These are phyloP conservation scores for Aspergillus vadensis DNA, from an alignment of 2,329 filamentous ascomycete species.

Conservation along the genomic window DNA sequence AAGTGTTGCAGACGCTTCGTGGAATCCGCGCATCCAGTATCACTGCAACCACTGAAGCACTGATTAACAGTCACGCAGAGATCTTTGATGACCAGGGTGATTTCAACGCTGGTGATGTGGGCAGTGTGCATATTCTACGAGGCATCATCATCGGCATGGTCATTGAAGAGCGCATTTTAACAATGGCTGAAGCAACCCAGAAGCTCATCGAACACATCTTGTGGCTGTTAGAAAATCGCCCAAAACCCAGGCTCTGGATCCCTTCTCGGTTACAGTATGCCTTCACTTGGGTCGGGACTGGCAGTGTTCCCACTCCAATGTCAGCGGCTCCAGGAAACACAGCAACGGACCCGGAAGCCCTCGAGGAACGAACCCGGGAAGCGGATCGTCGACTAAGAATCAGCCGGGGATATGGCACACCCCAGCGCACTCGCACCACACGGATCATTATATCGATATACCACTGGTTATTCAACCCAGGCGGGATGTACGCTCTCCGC, in stretches of 20 bases:
- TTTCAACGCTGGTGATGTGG: neutral
- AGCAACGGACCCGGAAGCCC: conserved; percentile 28
- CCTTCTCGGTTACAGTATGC: conserved; percentile 46
- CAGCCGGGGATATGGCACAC: conserved; percentile 34
- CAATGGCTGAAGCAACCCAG: conserved; percentile 9
- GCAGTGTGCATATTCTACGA: conserved; percentile 32
- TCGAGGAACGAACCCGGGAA: conserved; percentile 24
- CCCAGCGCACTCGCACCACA: conserved; percentile 30
- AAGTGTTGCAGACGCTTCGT: conserved; percentile 29
- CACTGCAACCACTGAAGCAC: neutral
- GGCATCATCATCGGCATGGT: conserved; percentile 53
- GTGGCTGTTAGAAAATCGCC: conserved; percentile 40
- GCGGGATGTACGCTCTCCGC: conserved; percentile 52
- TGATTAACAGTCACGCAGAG: neutral
- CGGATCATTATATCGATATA: conserved; percentile 34
- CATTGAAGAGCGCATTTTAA: conserved; percentile 48
- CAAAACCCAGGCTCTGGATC: conserved; percentile 45
- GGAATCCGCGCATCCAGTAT: conserved; percentile 19
- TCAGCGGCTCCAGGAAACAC: conserved; percentile 9
- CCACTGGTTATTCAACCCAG: conserved; percentile 38
- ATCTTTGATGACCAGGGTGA: conserved; percentile 32
- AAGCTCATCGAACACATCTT: conserved; percentile 41
- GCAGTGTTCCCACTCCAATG: conserved; percentile 26
- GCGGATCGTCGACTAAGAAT: conserved; percentile 36
- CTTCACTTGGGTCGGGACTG: conserved; percentile 42